Base-by-base conservation (phyloP, 2,329 filamentous ascomycete species). In the Colletotrichum musicola region DNA sequence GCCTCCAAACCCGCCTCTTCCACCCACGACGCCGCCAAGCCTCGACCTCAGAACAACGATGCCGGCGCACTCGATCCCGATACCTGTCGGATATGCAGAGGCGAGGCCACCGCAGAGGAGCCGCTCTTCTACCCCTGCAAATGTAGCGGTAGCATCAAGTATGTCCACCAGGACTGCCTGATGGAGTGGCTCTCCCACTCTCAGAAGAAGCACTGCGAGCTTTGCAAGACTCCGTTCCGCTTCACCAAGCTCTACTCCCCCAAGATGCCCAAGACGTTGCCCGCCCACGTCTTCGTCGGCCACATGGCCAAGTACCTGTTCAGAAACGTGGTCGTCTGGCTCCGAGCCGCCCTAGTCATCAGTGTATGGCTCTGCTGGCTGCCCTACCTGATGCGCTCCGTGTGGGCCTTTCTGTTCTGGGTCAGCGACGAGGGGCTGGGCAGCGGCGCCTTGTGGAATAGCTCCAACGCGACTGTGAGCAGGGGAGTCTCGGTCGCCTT, bases 181-280 rank as follows among this genome's bases (percentile, higher is more conserved):
- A 97, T 99, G 92, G 95, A 98, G 81, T 99, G 96, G 96, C 86
- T 99, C 22, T 95, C 94, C 57, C 97, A 99, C 80, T 98, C 96
- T 1, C 95, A 99, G 79, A 99, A 99, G 88, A 98, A 98, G 81
- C 93, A 99, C 84, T 99, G 97, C 85, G 96, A 99, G 83, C 90
- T 99, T 42, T 99, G 96, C 89, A 99, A 99, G 84, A 99, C 96
- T 2, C 91, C 95, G 0, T 99, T 98, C 77, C 93, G 94, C 69
- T 99, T 99, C 84, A 99, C 96, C 61, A 99, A 99, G 81, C 88
- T 99, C 46, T 99, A 99, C 83, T 91, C 95, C 70, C 94, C 94
- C 4, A 89, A 95, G 76, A 99, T 99, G 96, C 97, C 96, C 1
- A 88, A 89, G 71, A 89, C 88, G 13, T 86, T 99, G 14, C 96